phyloP scores from a whole-genome alignment of 129 eudicot species.

The Artemisia argyi region DNA sequence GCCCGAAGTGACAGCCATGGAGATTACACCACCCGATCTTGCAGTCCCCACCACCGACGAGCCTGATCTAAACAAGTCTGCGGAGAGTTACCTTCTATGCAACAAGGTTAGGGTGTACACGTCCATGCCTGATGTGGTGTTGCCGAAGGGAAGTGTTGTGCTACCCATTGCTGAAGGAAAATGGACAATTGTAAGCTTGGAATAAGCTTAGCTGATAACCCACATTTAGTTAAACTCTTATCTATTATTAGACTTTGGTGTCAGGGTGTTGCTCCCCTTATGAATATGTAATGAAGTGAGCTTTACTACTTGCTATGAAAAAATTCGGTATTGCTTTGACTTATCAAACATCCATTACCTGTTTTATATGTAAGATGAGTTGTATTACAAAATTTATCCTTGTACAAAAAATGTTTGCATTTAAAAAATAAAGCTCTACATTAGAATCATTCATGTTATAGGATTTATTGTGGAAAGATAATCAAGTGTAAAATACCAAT shows the following conservation, averaged over 20 bases:
- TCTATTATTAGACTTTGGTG: background rate
- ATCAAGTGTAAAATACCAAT: no score
- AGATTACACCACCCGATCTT: constrained; percentile 19
- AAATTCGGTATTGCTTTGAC: background rate
- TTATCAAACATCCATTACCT: background rate
- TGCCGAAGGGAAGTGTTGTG: constrained; percentile 41
- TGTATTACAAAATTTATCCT: no score
- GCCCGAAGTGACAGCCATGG: background rate
- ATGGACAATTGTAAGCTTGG: constrained; percentile 57
- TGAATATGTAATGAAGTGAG: background rate
- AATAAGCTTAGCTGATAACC: constrained; percentile 3
- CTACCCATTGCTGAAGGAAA: constrained; percentile 41
- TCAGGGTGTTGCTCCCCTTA: background rate
- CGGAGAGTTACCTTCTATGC: constrained; percentile 39
- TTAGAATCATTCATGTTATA: no score
- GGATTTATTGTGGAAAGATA: no score
- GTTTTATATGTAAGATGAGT: background rate
- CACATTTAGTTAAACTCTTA: background rate
- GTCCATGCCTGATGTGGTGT: constrained; percentile 36
- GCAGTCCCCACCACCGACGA: constrained; percentile 16
- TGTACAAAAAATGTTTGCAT: no score
- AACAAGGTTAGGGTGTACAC: constrained; percentile 51
- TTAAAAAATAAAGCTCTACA: no score
- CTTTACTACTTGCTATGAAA: constrained; percentile 3
- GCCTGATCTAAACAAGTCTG: constrained; percentile 16